Base-by-base conservation (phyloP, 768 basidiomycete genomes). In the Amylocystis lapponica region DNA sequence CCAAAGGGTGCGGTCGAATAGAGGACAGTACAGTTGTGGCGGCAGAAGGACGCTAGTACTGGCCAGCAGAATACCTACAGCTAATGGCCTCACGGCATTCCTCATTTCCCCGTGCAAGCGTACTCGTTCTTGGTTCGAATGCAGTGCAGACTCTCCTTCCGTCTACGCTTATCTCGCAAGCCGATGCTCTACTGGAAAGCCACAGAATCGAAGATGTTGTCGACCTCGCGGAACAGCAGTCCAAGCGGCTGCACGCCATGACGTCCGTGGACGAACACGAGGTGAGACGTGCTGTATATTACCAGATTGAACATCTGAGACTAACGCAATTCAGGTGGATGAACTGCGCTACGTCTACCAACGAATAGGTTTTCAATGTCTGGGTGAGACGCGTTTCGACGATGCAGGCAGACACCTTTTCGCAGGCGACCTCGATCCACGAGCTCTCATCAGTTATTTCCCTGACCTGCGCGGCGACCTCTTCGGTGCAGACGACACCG, bases 291-390 rank as follows among this genome's bases (percentile, higher is more conserved):
- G 0, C 36, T 20, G 22, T 13, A 37, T 13, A 14, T 14, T 31
- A 27, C 25, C 34, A 19, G 13, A 19, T 36, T 19, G 34, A 30
- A 36, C 17, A 19, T 36, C 14, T 19, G 13, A n/a, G 27, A 17
- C 46, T 17, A n/a, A n/a, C n/a, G n/a, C n/a, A n/a, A n/a, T n/a
- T 27, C 71, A 82, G 74, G 69, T 62, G 10, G 83, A 86, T 26
- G 85, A 86, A 53, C 66, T 92, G 36, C 74, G 75, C 47, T 89
- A 88, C 51, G 71, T 90, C 27, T 87, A 88, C 58, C 86, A 90
- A 52, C 79, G 80, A 26, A 76, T 94, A 41, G 92, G 87, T 13
- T 86, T 86, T 57, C 76, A 82, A 59, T 83, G 83, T 52, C 73
- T 94, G 57, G 60, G 69, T 23, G 86, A 89, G 59, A 90, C 88